Conservation (phyloP, 441 rosid species). For the Croton laevigatus region DNA sequence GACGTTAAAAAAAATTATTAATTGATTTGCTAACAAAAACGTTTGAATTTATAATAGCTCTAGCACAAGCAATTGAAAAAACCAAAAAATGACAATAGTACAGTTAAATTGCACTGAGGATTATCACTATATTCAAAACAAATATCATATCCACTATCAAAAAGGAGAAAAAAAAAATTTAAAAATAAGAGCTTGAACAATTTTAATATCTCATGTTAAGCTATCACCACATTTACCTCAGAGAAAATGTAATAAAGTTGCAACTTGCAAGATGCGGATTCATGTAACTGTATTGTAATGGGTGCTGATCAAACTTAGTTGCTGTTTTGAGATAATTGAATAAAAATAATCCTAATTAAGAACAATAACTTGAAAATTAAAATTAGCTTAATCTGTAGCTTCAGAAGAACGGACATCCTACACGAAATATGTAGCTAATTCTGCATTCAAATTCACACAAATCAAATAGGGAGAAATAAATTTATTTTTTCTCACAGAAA, state of each 20-base stretch:
- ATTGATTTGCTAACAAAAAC: neutral
- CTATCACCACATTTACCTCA: neutral
- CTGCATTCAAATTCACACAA: neutral
- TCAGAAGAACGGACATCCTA: neutral
- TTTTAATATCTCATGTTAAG: neutral
- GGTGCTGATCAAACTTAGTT: neutral
- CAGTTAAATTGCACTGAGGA: neutral
- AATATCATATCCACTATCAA: neutral
- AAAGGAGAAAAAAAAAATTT: neutral
- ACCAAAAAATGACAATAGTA: neutral
- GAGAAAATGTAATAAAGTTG: neutral
- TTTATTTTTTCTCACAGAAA: neutral
- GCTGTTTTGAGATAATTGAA: neutral
- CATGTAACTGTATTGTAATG: neutral
- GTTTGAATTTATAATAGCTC: neutral
- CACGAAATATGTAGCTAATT: neutral
- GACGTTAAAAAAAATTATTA: neutral
- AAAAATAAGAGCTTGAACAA: neutral
- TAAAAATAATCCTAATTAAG: too few relatives aligned
- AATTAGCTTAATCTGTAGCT: neutral
- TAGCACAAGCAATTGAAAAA: conserved; percentile 2
- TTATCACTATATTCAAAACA: neutral
- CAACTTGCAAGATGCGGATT: neutral
- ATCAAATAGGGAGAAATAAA: neutral
- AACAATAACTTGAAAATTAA: neutral